Evolutionary conservation across 2,329 filamentous ascomycete species (phyloP).

Genomic region (Tympanopsis confertula): DNA sequence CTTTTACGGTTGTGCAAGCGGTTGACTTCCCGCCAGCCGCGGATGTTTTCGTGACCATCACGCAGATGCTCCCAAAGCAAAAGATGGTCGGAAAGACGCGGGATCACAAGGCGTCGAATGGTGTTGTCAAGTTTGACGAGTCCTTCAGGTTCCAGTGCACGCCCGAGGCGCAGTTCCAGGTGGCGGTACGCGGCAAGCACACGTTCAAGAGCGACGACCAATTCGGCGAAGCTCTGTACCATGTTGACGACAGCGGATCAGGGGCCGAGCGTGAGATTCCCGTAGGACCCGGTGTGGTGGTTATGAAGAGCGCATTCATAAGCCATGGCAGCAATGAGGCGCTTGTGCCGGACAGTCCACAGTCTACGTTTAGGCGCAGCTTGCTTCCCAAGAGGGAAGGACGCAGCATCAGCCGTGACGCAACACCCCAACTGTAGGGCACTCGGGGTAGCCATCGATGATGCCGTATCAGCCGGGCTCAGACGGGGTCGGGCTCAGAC

Average conservation of each 20-base stretch:
- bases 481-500: too few relatives aligned
- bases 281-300: constrained; percentile 62
- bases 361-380: constrained; percentile 33
- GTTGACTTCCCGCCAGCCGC: constrained; percentile 64
- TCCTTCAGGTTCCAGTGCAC: constrained; percentile 68
- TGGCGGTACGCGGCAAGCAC: constrained; percentile 76
- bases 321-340: constrained; percentile 24
- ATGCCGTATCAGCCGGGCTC: too few relatives aligned
- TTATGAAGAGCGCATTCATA: constrained; percentile 65
- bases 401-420: constrained; percentile 30
- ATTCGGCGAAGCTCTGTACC: constrained; percentile 78
- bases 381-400: constrained; percentile 41
- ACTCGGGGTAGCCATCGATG: too few relatives aligned
- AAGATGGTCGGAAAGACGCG: constrained; percentile 90
- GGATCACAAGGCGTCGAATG: constrained; percentile 63
- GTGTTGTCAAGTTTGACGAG: constrained; percentile 60
- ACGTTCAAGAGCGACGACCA: constrained; percentile 75
- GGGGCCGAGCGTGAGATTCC: constrained; percentile 62
- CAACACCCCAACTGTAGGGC: constrained; percentile 14
- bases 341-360: constrained; percentile 31
- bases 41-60: constrained; percentile 69
- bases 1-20: constrained; percentile 69
- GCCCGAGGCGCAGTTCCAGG: constrained; percentile 74
- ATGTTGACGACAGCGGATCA: constrained; percentile 69
- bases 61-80: constrained; percentile 52